Evolutionary conservation across 2,329 filamentous ascomycete genomes (phyloP).

Genomic region (Pestalotiopsis sp.): DNA sequence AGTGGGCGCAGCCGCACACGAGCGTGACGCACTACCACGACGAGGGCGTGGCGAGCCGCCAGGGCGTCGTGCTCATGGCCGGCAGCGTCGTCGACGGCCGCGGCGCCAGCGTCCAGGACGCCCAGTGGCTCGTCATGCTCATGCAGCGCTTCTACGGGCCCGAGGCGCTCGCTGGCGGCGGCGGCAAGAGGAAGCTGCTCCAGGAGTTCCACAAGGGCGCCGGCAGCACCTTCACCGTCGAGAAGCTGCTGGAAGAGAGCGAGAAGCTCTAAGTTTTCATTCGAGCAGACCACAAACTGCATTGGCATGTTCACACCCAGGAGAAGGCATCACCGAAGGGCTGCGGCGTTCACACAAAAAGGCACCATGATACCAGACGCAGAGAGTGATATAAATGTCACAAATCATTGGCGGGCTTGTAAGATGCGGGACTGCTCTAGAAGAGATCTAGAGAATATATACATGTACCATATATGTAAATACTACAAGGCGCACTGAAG

Average conservation of each 20-base stretch:
- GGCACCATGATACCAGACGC: background rate
- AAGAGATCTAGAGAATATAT: background rate
- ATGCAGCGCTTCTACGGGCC: conserved; percentile 88
- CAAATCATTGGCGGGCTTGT: background rate
- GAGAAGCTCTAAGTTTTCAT: conserved; percentile 65
- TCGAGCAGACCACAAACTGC: background rate
- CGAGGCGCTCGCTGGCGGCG: conserved; percentile 55
- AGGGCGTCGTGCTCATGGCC: conserved; percentile 83
- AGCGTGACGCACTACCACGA: conserved; percentile 92
- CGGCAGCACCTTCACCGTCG: conserved; percentile 77
- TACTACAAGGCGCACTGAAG: background rate
- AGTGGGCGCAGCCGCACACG: conserved; percentile 90
- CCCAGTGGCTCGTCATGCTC: conserved; percentile 88
- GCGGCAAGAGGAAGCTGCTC: conserved; percentile 69
- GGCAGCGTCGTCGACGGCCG: conserved; percentile 76
- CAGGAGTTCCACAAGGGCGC: conserved; percentile 76
- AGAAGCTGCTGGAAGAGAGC: conserved; percentile 84
- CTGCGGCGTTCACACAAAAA: background rate
- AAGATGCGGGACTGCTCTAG: background rate
- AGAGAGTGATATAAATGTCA: background rate
- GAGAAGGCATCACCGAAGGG: background rate
- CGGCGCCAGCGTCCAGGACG: conserved; percentile 78
- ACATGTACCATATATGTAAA: conserved; percentile 10
- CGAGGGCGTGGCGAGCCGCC: conserved; percentile 59
- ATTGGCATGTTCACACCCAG: background rate